Conservation (phyloP, 176 grass and related monocot species). For the Typha latifolia region DNA sequence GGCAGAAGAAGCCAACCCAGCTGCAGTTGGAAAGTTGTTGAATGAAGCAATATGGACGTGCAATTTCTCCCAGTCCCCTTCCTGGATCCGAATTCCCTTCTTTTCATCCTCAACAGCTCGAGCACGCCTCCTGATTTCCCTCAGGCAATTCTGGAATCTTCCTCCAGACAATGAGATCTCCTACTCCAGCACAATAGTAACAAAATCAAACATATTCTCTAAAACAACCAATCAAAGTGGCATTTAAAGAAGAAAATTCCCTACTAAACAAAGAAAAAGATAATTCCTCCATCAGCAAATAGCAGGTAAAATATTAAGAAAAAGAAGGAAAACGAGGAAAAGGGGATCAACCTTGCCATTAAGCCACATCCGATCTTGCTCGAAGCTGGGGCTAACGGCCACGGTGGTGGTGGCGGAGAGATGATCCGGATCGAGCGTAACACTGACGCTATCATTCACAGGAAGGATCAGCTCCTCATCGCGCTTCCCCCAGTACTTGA, state of each 20-base stretch:
- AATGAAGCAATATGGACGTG: conserved; percentile 79
- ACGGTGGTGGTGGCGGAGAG: conserved; percentile 95
- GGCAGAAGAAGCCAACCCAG: conserved; percentile 84
- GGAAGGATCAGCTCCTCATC: conserved; percentile 91
- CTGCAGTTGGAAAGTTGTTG: conserved; percentile 91
- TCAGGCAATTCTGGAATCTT: conserved; percentile 75
- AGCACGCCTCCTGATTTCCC: conserved; percentile 62
- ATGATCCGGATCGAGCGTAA: conserved; percentile 88
- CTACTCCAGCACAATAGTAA: conserved; percentile 31
- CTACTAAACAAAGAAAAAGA: too few species aligned
- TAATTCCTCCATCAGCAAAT: too few species aligned
- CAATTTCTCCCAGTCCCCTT: conserved; percentile 74
- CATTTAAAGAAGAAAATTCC: too few species aligned
- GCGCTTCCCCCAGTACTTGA: conserved; percentile 99
- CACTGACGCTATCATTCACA: conserved; percentile 89
- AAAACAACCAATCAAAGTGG: neutral
- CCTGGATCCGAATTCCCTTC: conserved; percentile 52
- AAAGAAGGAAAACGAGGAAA: neutral
- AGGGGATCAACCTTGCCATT: conserved; percentile 57
- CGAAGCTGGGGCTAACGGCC: conserved; percentile 78
- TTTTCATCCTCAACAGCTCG: conserved; percentile 50
- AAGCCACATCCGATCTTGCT: conserved; percentile 93
- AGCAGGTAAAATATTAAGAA: neutral
- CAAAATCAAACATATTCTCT: neutral
- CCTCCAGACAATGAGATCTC: conserved; percentile 56